Evolutionary conservation across 2,329 filamentous ascomycete genomes (phyloP).

Genomic region (Ascochyta pisi): DNA sequence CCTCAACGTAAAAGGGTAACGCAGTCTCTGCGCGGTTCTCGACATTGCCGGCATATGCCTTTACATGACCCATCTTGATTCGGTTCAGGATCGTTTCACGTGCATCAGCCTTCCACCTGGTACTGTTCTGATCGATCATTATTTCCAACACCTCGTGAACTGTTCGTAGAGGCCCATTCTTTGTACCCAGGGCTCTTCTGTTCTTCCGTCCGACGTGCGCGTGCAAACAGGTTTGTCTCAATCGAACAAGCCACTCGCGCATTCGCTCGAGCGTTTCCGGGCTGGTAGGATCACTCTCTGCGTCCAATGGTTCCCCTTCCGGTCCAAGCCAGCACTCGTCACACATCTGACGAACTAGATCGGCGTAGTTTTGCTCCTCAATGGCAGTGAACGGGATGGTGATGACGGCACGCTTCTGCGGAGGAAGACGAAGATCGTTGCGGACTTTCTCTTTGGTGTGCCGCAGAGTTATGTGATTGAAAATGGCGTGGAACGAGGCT

Average conservation of each 20-base stretch:
- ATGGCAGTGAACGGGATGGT: constrained; percentile 89
- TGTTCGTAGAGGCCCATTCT: constrained; percentile 74
- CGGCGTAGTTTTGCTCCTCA: constrained; percentile 87
- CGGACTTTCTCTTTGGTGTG: constrained; percentile 86
- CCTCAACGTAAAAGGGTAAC: constrained; percentile 70
- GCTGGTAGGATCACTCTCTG: constrained; percentile 71
- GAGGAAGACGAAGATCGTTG: constrained; percentile 78
- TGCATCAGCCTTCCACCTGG: constrained; percentile 70
- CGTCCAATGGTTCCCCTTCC: constrained; percentile 66
- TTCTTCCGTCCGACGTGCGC: constrained; percentile 78
- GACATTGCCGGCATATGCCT: constrained; percentile 74
- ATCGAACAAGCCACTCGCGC: constrained; percentile 76
- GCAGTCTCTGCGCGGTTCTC: constrained; percentile 65
- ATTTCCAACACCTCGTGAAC: constrained; percentile 85
- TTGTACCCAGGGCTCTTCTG: constrained; percentile 65
- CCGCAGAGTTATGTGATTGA: constrained; percentile 75
- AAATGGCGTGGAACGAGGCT: constrained; percentile 70
- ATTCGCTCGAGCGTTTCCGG: constrained; percentile 69
- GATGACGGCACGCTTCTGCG: constrained; percentile 85
- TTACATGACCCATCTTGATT: constrained; percentile 76
- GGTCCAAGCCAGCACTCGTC: constrained; percentile 70
- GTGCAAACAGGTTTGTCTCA: constrained; percentile 85
- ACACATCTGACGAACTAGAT: constrained; percentile 77
- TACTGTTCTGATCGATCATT: constrained; percentile 89
- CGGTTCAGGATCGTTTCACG: constrained; percentile 68